These are phyloP conservation scores for Penicillium nordicum DNA, from an alignment of 2,329 filamentous ascomycete species.

Conservation along the genomic window DNA sequence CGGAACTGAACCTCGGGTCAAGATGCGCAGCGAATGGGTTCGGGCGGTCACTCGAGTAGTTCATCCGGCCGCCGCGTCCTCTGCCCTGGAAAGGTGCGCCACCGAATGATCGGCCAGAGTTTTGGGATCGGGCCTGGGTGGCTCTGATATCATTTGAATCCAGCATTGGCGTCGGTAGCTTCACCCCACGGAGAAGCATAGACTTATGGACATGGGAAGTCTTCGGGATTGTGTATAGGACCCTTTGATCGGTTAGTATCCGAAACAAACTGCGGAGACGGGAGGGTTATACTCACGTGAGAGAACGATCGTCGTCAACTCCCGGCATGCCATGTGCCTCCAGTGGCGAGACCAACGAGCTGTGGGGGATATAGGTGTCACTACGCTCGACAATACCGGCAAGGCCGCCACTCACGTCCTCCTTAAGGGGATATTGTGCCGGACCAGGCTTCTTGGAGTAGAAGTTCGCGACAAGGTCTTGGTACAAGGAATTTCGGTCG, in stretches of 20 bases:
- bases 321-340: constrained; percentile 68
- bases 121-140: constrained; percentile 63
- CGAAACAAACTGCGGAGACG: not conserved
- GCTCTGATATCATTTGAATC: constrained; percentile 72
- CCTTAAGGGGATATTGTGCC: constrained; percentile 68
- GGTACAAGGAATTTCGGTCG: constrained; percentile 78
- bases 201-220: constrained; percentile 78
- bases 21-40: constrained; percentile 50
- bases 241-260: constrained; percentile 52
- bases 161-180: constrained; percentile 67
- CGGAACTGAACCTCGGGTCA: constrained; percentile 43
- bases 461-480: constrained; percentile 77
- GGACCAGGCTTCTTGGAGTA: constrained; percentile 82
- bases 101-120: constrained; percentile 66
- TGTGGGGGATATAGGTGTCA: constrained; percentile 78
- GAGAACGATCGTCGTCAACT: constrained; percentile 79
- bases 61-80: constrained; percentile 51
- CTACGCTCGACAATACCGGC: constrained; percentile 79
- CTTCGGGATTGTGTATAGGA: constrained; percentile 79
- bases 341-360: constrained; percentile 73
- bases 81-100: constrained; percentile 60
- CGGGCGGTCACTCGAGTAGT: constrained; percentile 48
- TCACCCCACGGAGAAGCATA: constrained; percentile 83
- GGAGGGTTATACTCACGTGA: constrained; percentile 60
- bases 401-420: constrained; percentile 70